Evolutionary conservation across 179 eudicot genomes (phyloP).

Genomic region (Corrigiola litoralis): DNA sequence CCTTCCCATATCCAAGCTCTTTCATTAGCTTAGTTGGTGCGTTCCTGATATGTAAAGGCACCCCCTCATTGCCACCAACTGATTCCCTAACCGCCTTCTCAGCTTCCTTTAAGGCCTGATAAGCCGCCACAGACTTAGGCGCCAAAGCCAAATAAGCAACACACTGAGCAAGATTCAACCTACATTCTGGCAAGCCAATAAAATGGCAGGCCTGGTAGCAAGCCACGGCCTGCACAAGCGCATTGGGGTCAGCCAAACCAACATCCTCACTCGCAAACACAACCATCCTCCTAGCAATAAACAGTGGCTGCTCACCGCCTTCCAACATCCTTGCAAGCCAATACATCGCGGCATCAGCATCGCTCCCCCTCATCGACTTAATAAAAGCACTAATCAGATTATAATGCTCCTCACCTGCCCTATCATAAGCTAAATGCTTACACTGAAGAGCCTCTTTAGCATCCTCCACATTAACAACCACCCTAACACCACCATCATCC

Average conservation of each 20-base stretch:
- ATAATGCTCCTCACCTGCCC: slow-evolving; percentile 80
- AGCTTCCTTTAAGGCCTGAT: slow-evolving; percentile 56
- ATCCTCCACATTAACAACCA: slow-evolving; percentile 41
- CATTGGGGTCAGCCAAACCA: slow-evolving; percentile 71
- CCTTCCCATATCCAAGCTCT: slow-evolving; percentile 72
- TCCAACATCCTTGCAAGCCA: slow-evolving; percentile 91
- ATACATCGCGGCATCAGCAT: slow-evolving; percentile 71
- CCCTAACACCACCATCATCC: neutral
- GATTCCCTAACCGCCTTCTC: slow-evolving; percentile 58
- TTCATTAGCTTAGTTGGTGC: slow-evolving; percentile 81
- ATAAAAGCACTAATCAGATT: slow-evolving; percentile 77
- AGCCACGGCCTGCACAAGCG: slow-evolving; percentile 64
- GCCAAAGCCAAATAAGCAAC: slow-evolving; percentile 75
- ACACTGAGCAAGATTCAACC: slow-evolving; percentile 67
- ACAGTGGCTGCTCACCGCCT: slow-evolving; percentile 86
- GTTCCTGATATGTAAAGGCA: slow-evolving; percentile 80
- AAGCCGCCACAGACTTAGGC: slow-evolving; percentile 66
- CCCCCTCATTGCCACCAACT: slow-evolving; percentile 78
- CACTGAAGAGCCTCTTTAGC: slow-evolving; percentile 71
- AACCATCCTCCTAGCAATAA: slow-evolving; percentile 66
- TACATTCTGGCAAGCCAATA: slow-evolving; percentile 85
- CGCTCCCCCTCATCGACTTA: slow-evolving; percentile 89
- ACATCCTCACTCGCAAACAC: slow-evolving; percentile 83
- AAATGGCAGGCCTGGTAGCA: slow-evolving; percentile 83
- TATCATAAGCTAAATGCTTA: slow-evolving; percentile 82